Base-by-base conservation (phyloP, 768 basidiomycete species). In the Lentinula aciculospora region DNA sequence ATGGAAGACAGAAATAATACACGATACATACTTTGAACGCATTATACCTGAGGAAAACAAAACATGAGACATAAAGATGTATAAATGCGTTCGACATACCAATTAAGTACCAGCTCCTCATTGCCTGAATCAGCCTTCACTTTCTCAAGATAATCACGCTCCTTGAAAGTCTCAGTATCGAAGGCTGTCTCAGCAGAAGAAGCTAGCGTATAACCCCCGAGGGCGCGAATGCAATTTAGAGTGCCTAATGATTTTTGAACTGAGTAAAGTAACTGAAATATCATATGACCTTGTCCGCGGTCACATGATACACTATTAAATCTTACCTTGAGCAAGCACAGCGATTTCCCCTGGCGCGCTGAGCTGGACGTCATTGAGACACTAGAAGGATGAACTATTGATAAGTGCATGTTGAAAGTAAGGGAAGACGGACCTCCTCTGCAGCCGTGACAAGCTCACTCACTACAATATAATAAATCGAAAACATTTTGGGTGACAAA, bases 141-240 rank as follows among this genome's bases (percentile, higher is more conserved):
- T 32, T 75, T 68, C 9, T 70, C 69, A 5, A 81, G 66, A 63
- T 81, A 88, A 21, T 81, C 76, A 8, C 63, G 68, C 67, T 89
- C 87, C 19, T 73, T 73, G 67, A 85, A 87, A 0, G 70, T 72
- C 7, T 82, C 80, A 0, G 82, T 85, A 63, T 87, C 82, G 63
- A 88, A 85, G 2, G 80, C 72, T 3, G 78, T 82, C 6, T 78
- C 76, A 5, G 74, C 72, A 0, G 80, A 79, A 2, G 70, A 66
- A 1, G 77, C 74, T 56, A 72, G 62, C 0, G 86, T 88, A 58
- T 80, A 78, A 28, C 87, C 87, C 12, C 81, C 83, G 15, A 88
- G 68, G 3, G 81, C 85, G 36, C 85, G 82, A 53, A 87, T 76
- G 59, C 81, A 84, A 59, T 83, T 88, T 42, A 86, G 65, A n/a